Evolutionary conservation across 352 stramenopile species (phyloP), one percentile per base, ranked within the genome.

Genomic region (Pythium apleroticum): DNA sequence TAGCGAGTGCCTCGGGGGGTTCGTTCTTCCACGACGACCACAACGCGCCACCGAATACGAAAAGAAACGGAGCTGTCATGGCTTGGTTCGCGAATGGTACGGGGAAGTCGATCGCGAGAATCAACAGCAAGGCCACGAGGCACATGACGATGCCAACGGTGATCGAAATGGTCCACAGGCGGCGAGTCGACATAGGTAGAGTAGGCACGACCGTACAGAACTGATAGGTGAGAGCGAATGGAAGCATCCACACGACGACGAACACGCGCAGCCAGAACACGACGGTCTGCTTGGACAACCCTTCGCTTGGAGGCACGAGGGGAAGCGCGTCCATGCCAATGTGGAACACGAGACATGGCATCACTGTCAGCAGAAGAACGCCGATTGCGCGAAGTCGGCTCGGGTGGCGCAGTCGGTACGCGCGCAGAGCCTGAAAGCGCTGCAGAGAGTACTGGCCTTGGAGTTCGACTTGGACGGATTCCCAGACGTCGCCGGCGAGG

Each of bases 1-100:
- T 57, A 1, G 35, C 20, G 3, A 15, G 17, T 7, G 52, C 39
- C 3, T 37, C 39, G 10, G 28, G 37, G 14, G 54, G 6, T 5
- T 39, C 48, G 11, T 52, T n/a, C 39, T 43, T 49, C 59, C 59
- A 65, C 11, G 48, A 48, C 14, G 12, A 1, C 59, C 46, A 65
- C 5, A 63, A 10, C 15, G 28, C 20, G 49, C 7, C 31, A 19
- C 9, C n/a, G 24, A 46, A 22, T 17, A 58, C 3, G 10, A 17
- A 30, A 22, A 46, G 27, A 12, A 37, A 46, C 19, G 30, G 52
- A 19, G 9, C 17, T 12, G 52, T 58, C 28, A 31, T 20, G 4
- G 30, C n/a, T 30, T 46, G 52, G 52, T 46, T 58, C 4, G 19
- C 52, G n/a, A 58, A 58, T 5, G 52, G 52, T 10, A 46, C n/a